Percentiles rank a stretch among this genome's conserved stretches.
phyloP scores from a whole-genome alignment of 2,329 filamentous ascomycete species.

The Ramichloridium luteum region DNA sequence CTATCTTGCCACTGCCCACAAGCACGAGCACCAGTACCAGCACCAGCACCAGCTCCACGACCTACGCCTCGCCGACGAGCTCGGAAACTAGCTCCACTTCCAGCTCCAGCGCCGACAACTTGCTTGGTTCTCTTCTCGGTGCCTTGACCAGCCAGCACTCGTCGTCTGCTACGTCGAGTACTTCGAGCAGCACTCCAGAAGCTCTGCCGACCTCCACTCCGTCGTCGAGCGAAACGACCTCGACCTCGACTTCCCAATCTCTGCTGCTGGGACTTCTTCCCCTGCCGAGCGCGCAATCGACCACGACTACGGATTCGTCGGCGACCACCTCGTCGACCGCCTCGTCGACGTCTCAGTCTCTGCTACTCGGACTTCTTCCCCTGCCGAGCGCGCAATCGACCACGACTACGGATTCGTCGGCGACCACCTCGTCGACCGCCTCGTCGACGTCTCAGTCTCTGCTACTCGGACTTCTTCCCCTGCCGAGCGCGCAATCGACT shows the following conservation, averaged over 20 bases:
- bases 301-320: background rate
- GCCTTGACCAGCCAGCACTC: too few species aligned
- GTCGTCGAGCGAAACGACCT: slow-evolving; percentile 3
- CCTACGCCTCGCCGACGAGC: too few species aligned
- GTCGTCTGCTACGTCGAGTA: too few species aligned
- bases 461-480: too few species aligned
- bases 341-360: slow-evolving; percentile 1
- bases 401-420: slow-evolving; percentile 4
- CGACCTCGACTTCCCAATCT: background rate
- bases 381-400: background rate
- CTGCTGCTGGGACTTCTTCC: slow-evolving; percentile 1
- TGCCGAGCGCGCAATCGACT: too few species aligned
- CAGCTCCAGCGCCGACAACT: slow-evolving; percentile 1
- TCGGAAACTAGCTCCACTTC: slow-evolving; percentile 4
- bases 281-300: background rate
- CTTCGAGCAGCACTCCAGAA: too few species aligned
- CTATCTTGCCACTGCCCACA: too few species aligned
- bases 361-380: background rate
- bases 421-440: slow-evolving; percentile 3
- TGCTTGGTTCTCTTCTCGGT: too few species aligned
- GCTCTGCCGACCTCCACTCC: too few species aligned
- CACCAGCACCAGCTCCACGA: too few species aligned
- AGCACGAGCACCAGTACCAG: too few species aligned
- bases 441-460: too few species aligned
- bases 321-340: slow-evolving; percentile 3